Evolutionary conservation across 2,329 filamentous ascomycete genomes (phyloP), one percentile per base, ranked within the genome.

Genomic region (Monosporascus sp.): DNA sequence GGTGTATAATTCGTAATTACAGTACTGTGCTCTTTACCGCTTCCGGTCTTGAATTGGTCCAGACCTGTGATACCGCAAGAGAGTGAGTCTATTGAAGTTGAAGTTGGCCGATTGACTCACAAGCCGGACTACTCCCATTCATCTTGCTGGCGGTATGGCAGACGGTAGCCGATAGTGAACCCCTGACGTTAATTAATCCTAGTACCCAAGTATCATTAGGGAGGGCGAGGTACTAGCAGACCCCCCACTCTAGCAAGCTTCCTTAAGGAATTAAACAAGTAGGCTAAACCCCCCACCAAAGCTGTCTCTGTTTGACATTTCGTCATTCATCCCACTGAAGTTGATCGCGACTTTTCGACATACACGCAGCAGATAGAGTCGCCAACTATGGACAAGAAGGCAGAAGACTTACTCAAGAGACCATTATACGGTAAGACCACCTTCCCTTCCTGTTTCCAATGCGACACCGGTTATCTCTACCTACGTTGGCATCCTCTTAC

Each of bases 381-480:
- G 47, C 50, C 51, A 36, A 46, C 43, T 22, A 74, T 72, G 72
- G 66, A 72, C 15, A 72, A 74, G 54, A 70, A 69, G 50, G 61
- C 70, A 8, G 74, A 79, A 43, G 78, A 80, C 54, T 61, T 78
- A 45, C 67, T 78, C 24, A 71, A 74, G 58, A 72, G 77, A 54
- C 80, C 79, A 14, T 74, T 82, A 50, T 83, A 83, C 59, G 65
- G 77, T 78, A 68, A 48, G 22, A 37, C 43, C 44, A 39, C 25
- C 20, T 41, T 51, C 56, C 25, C 7, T 20, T 37, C n/a, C 24
- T 48, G 38, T 50, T 41, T 37, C 14, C 14, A 18, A 48, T 44
- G 36, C 27, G 47, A 39, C 15, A 25, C 31, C 49, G 27, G 43
- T 37, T 53, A 55, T 8, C 18, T 18, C 7, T 39, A 39, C 9